Evolutionary conservation across 495 filamentous ascomycete species (phyloP), one percentile per base, ranked within the genome.

Genomic region (Aspergillus conjunctus): DNA sequence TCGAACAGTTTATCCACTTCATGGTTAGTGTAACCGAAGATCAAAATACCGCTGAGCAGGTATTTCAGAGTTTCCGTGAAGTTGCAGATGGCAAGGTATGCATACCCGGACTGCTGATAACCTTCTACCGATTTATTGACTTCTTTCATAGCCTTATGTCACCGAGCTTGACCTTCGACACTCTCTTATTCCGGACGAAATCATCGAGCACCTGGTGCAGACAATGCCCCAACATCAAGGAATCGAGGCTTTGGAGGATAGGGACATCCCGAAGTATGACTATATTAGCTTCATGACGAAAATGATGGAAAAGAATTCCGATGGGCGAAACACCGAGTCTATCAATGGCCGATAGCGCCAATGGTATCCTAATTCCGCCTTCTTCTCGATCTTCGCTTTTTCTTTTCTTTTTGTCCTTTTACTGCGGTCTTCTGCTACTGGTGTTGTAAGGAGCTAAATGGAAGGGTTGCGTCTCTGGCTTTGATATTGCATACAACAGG

Each of bases 21-120:
- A 98, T 98, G 94, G 94, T 98, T 8, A 91, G 92, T 65, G 93
- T 96, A 41, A 98, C 95, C 1, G 94, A 98, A 73, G 94, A 98
- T 68, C 94, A 98, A 73, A 97, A 98, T 67, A 96, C 92, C 17
- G 95, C 94, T 20, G 94, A 97, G 74, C 94, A 98, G 70, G 95
- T 98, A 0, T 97, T 92, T 75, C 94, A 98, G 75, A 91, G 87
- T 69, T 98, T 98, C 83, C 85, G 86, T 56, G 94, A 98, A 75
- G 94, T 98, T 26, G 94, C 94, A 12, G 94, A 98, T 80, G 95
- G 95, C 46, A 98, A 98, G 79, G 85, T 87, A 76, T 49, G 82
- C 70, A 15, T 58, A 2, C 43, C 8, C 8, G 10, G 18, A 48
- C 12, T n/a, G 8, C 17, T 5, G 14, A 17, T 33, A 17, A 31